These are phyloP conservation scores for Kazachstania bromeliacearum DNA, from an alignment of 805 yeast genomes.

Conservation along the genomic window DNA sequence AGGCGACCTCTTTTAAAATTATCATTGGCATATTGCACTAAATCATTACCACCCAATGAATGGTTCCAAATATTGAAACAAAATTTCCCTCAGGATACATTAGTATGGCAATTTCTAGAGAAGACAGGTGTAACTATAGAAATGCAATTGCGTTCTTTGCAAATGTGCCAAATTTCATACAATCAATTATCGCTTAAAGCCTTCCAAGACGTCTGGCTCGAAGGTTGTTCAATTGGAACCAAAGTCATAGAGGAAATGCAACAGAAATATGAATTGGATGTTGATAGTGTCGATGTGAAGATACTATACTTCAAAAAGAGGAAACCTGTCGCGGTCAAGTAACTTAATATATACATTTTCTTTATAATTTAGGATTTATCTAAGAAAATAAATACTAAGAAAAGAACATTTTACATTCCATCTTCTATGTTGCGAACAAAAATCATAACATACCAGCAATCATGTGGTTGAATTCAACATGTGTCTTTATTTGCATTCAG, in stretches of 20 bases:
- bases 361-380: too few relatives aligned
- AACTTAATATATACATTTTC: too few relatives aligned
- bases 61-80: slow-evolving; percentile 13
- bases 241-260: slow-evolving; percentile 1
- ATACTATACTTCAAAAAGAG: slow-evolving; percentile 11
- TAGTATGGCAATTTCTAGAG: slow-evolving; percentile 8
- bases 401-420: too few relatives aligned
- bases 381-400: too few relatives aligned
- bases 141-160: slow-evolving; percentile 11
- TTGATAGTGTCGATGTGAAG: slow-evolving; percentile 2
- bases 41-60: slow-evolving; percentile 2
- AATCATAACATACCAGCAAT: too few relatives aligned
- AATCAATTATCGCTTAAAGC: slow-evolving; percentile 14
- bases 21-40: slow-evolving; percentile 4
- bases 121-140: slow-evolving; percentile 9
- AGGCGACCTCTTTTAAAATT: background rate
- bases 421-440: too few relatives aligned
- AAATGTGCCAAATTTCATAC: slow-evolving; percentile 10
- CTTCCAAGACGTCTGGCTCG: slow-evolving; percentile 12
- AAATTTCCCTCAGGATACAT: background rate
- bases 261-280: slow-evolving; percentile 4
- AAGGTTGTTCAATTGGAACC: slow-evolving; percentile 2
- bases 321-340: too few relatives aligned
- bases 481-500: too few relatives aligned
- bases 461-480: too few relatives aligned